Evolutionary conservation across 2,329 filamentous ascomycete species (phyloP).

Genomic region (Penicillium sp.): DNA sequence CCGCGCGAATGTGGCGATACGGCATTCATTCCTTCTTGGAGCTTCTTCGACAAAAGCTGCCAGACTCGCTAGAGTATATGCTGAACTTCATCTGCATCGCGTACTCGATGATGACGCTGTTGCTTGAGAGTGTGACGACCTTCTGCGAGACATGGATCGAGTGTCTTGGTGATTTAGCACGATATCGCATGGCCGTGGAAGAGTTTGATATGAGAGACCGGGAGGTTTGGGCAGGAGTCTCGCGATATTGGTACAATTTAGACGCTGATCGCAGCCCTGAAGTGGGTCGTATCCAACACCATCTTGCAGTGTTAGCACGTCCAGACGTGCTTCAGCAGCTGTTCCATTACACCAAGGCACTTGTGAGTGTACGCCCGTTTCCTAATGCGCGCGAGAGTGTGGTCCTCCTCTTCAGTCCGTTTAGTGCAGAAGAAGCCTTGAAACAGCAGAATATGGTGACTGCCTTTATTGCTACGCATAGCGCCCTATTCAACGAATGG

Average conservation of each 20-base stretch:
- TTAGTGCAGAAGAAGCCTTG: slow-evolving; percentile 36
- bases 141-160: slow-evolving; percentile 94
- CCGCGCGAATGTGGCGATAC: slow-evolving; percentile 89
- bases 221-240: slow-evolving; percentile 80
- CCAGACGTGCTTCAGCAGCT: slow-evolving; percentile 60
- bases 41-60: slow-evolving; percentile 71
- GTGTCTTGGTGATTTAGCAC: slow-evolving; percentile 80
- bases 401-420: slow-evolving; percentile 55
- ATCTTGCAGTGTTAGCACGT: slow-evolving; percentile 69
- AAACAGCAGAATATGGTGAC: slow-evolving; percentile 44
- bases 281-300: slow-evolving; percentile 81
- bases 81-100: slow-evolving; percentile 84
- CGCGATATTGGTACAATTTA: slow-evolving; percentile 80
- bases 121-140: slow-evolving; percentile 80
- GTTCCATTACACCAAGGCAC: slow-evolving; percentile 61
- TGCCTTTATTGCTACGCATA: slow-evolving; percentile 57
- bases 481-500: slow-evolving; percentile 47
- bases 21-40: slow-evolving; percentile 87
- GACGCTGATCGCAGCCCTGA: slow-evolving; percentile 75
- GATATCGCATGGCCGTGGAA: slow-evolving; percentile 91
- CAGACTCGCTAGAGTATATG: slow-evolving; percentile 83
- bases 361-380: slow-evolving; percentile 59
- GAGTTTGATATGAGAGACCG: slow-evolving; percentile 73
- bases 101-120: slow-evolving; percentile 84
- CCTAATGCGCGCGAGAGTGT: slow-evolving; percentile 59